Evolutionary conservation across 2,329 filamentous ascomycete genomes (phyloP).

Genomic region (Cordyceps farinosa): DNA sequence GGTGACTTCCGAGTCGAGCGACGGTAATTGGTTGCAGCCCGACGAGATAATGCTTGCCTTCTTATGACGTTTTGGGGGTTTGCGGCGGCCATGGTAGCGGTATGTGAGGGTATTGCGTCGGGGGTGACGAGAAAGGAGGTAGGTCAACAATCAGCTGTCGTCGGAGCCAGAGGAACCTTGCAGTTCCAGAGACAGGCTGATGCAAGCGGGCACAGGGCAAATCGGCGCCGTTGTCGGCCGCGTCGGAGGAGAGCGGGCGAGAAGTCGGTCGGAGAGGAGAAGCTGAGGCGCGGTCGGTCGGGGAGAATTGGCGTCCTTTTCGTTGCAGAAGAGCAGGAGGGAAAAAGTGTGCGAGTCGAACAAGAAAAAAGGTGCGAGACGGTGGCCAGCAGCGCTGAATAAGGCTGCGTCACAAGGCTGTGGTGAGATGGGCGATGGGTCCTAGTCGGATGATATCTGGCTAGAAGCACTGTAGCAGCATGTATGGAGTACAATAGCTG

Average conservation of each 20-base stretch:
- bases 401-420: slow-evolving; percentile 15
- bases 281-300: background rate
- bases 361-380: background rate
- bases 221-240: background rate
- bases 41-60: slow-evolving; percentile 12
- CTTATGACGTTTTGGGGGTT: slow-evolving; percentile 19
- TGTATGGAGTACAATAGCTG: background rate
- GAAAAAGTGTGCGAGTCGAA: background rate
- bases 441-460: background rate
- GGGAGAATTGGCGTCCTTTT: background rate
- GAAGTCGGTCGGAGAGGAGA: background rate
- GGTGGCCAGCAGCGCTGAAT: background rate
- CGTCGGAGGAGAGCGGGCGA: background rate
- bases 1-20: too few species aligned
- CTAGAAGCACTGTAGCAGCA: background rate
- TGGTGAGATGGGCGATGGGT: slow-evolving; percentile 8
- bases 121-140: background rate
- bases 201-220: background rate
- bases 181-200: background rate
- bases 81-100: slow-evolving; percentile 13
- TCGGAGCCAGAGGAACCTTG: background rate
- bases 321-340: background rate
- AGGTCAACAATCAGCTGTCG: background rate
- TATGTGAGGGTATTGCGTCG: background rate
- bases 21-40: background rate